phyloP scores from a whole-genome alignment of 129 eudicot species.

The Scalesia atractyloides region DNA sequence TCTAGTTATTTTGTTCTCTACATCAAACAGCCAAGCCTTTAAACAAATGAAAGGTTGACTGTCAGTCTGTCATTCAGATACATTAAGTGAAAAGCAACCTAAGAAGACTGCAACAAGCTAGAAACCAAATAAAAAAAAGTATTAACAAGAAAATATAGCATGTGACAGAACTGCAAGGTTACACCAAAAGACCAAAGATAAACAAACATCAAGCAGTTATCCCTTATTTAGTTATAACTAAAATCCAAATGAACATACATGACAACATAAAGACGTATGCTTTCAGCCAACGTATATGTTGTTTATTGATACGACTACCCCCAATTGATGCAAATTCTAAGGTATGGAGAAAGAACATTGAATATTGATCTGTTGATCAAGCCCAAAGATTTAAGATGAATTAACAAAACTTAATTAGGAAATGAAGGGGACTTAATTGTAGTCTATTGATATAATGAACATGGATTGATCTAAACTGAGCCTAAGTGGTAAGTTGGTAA shows the following conservation, averaged over 20 bases:
- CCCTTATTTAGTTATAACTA: neutral
- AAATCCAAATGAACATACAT: neutral
- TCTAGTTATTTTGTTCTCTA: too few species aligned
- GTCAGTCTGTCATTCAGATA: neutral
- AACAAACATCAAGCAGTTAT: neutral
- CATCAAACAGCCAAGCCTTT: neutral
- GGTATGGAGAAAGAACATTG: neutral
- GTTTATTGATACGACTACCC: neutral
- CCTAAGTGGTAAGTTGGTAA: neutral
- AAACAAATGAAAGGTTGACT: neutral
- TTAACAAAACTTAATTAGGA: neutral
- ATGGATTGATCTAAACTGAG: neutral
- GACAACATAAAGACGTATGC: neutral
- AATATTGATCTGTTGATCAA: neutral
- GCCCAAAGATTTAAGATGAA: neutral
- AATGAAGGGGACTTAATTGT: neutral
- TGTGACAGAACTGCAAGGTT: neutral
- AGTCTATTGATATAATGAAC: neutral
- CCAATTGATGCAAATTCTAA: neutral
- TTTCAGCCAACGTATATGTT: neutral
- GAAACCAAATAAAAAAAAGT: neutral
- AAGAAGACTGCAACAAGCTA: neutral
- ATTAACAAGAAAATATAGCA: neutral
- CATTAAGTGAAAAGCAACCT: neutral
- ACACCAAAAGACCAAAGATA: neutral